Evolutionary conservation across 495 filamentous ascomycete genomes (phyloP), one percentile per base, ranked within the genome.

Genomic region (Parachaetomium inaequale): DNA sequence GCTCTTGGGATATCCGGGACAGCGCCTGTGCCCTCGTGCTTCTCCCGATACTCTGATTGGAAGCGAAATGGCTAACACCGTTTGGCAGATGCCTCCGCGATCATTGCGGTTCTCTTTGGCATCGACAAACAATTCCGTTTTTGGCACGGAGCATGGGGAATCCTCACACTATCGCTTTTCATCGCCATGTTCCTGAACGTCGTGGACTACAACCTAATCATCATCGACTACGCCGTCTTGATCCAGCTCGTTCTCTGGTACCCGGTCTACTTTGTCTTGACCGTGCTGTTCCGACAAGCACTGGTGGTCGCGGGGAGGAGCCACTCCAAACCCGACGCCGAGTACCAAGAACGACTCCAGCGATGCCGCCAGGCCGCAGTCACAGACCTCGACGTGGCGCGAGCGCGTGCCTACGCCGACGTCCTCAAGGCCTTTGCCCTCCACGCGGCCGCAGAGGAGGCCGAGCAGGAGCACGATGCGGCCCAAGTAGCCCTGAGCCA

Each of bases 241-340:
- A 70, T 72, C 34, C 61, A 72, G 47, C 65, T 72, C 5, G 67
- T 72, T 7, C 67, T 72, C 23, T 72, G 69, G 69, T 72, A 72
- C 55, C 69, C 69, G 23, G 67, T 72, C n/a, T 72, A 61, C 61
- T 72, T 70, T 32, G 52, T 70, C 54, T 70, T 70, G 32, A 72
- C 69, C 15, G 59, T 72, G 11, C 38, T 72, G 11, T 63, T 69
- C 63, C 69, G 69, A 17, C 69, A 66, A 25, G 69, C 65, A 0
- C 58, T 72, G 7, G 65, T 70, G 11, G 61, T 72, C 14, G 54
- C 64, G 7, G 38, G 46, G 10, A 51, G 17, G 12, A 43, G 23
- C 25, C 4, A 45, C 3, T 23, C 43, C 19, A 66, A 63, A 28
- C 38, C 58, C 14, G 69, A 72, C 25, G 34, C 54, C 12, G 69